Conservation (phyloP, 1,139 yeast genomes). For the Scheffersomyces quercinus region DNA sequence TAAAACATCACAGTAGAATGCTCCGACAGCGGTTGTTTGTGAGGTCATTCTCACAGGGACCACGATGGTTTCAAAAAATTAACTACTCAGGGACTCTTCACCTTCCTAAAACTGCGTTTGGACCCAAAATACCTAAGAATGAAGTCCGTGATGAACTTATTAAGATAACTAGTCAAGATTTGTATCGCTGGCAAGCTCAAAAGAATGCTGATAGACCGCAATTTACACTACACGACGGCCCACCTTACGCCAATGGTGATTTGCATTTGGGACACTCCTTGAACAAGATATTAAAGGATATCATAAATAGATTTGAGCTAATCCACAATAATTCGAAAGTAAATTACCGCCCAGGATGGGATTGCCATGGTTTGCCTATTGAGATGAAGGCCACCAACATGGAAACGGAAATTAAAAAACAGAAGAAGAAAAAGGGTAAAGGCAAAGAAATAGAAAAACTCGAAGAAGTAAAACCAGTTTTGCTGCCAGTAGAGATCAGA, state of each 20-base stretch:
- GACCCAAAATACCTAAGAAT: constrained; percentile 43
- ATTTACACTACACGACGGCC: constrained; percentile 93
- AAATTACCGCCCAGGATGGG: constrained; percentile 93
- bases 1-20: neutral
- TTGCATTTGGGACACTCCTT: constrained; percentile 92
- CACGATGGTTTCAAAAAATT: neutral
- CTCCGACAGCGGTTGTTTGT: neutral
- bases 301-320: constrained; percentile 72
- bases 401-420: constrained; percentile 34
- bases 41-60: neutral
- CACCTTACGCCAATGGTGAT: constrained; percentile 97
- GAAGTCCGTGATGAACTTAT: constrained; percentile 27
- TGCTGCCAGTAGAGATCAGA: constrained; percentile 56
- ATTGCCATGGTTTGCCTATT: constrained; percentile 96
- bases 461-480: constrained; percentile 18
- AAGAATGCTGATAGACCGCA: constrained; percentile 20
- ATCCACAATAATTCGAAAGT: constrained; percentile 58
- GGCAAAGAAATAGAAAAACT: constrained; percentile 15
- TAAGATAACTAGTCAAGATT: constrained; percentile 25
- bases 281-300: constrained; percentile 85
- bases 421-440: constrained; percentile 30
- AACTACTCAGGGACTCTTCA: constrained; percentile 36
- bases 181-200: constrained; percentile 36
- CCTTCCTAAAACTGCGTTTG: constrained; percentile 42
- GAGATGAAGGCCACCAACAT: constrained; percentile 71